Evolutionary conservation across 371 early-diverging fungal genomes (phyloP).

Genomic region (Apophysomyces variabilis): DNA sequence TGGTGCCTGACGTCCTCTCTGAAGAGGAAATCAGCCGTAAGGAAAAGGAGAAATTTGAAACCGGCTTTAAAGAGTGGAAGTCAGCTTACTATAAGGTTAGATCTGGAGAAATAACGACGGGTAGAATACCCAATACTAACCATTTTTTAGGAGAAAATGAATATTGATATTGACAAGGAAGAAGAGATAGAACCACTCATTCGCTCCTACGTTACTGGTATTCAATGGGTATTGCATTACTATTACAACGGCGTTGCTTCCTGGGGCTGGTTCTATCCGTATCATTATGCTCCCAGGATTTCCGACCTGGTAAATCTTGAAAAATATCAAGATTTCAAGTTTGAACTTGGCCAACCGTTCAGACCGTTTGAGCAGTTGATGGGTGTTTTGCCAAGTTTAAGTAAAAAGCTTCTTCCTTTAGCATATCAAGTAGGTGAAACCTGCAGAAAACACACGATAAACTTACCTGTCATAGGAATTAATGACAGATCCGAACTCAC

Average conservation of each 20-base stretch:
- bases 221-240: constrained; percentile 98
- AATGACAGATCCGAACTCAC: constrained; percentile 83
- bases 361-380: constrained; percentile 98
- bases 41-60: constrained; percentile 61
- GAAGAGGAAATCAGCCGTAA: constrained; percentile 49
- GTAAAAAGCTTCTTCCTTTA: constrained; percentile 78
- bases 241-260: constrained; percentile 95
- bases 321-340: constrained; percentile 62
- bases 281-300: constrained; percentile 98
- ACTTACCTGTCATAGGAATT: constrained; percentile 52
- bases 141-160: constrained; percentile 63
- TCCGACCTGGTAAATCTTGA: constrained; percentile 66
- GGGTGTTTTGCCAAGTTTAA: constrained; percentile 95
- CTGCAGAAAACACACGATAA: background rate
- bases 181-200: constrained; percentile 68
- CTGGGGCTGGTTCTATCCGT: constrained; percentile 99
- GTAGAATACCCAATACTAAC: too few species aligned
- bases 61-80: constrained; percentile 69
- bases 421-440: constrained; percentile 64
- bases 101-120: background rate
- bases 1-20: constrained; percentile 58
- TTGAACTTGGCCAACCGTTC: constrained; percentile 89
- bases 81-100: constrained; percentile 69
- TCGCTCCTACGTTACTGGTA: constrained; percentile 85
- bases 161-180: constrained; percentile 56